A percentile compares a stretch with the other conserved stretches of the same genome.
These are phyloP conservation scores for Arthrobotrys pseudoclavata DNA, from an alignment of 2,329 filamentous ascomycete genomes.

Conservation along the genomic window DNA sequence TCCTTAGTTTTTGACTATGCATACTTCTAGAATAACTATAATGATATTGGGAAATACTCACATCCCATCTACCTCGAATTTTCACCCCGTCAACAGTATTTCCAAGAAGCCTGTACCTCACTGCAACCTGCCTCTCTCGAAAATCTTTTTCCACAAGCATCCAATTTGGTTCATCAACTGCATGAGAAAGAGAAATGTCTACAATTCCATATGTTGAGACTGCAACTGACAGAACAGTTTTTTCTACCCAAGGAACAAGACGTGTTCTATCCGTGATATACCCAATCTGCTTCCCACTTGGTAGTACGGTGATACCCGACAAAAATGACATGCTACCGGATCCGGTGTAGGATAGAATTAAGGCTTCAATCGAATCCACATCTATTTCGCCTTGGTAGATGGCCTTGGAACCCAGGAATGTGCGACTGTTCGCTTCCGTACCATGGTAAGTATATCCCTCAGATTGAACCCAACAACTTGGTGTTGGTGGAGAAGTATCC, in stretches of 20 bases:
- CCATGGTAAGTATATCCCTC: neutral
- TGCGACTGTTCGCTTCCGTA: neutral
- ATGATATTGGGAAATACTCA: neutral
- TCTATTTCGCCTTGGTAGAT: neutral
- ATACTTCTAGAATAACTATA: neutral
- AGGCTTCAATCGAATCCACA: neutral
- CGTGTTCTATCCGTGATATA: neutral
- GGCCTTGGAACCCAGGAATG: neutral
- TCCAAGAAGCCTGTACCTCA: neutral
- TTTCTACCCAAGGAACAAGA: neutral
- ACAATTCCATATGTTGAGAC: neutral
- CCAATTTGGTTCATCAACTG: neutral
- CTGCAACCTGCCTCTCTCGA: neutral
- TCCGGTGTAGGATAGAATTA: neutral
- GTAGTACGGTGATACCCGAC: neutral
- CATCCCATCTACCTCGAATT: neutral
- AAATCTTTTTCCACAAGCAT: neutral
- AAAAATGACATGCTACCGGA: conserved; percentile 1
- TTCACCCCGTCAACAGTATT: neutral
- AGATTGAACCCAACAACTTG: neutral
- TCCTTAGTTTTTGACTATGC: neutral
- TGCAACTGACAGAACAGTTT: neutral
- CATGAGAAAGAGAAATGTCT: neutral
- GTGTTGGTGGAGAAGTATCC: neutral
- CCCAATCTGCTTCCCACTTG: neutral